phyloP scores from a whole-genome alignment of 2,329 filamentous ascomycete species.

The Zasmidium angulare region DNA sequence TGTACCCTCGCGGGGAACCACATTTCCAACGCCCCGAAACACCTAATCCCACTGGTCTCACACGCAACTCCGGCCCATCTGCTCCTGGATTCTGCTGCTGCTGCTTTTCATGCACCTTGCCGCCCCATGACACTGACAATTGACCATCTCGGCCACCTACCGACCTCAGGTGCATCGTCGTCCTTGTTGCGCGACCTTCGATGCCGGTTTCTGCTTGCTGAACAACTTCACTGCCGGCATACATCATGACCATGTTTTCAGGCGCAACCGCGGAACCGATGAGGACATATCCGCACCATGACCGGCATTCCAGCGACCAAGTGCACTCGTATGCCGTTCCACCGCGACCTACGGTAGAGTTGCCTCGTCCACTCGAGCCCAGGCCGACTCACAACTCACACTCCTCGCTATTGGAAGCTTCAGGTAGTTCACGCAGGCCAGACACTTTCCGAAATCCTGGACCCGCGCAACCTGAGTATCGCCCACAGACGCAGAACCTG shows the following conservation, averaged over 20 bases:
- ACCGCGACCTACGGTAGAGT: constrained; percentile 18
- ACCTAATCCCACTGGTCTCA: background rate
- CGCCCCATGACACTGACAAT: background rate
- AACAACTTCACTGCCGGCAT: constrained; percentile 7
- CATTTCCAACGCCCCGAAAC: background rate
- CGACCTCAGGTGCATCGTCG: constrained; percentile 1
- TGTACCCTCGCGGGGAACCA: background rate
- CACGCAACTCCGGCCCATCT: background rate
- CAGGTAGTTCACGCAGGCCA: constrained; percentile 13
- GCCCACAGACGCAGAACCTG: constrained; percentile 26
- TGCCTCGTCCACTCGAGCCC: constrained; percentile 30
- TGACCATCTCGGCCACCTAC: background rate
- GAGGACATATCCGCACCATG: constrained; percentile 15
- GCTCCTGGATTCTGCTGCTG: background rate
- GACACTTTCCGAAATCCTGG: constrained; percentile 21
- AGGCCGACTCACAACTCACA: constrained; percentile 22
- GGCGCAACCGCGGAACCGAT: constrained; percentile 9
- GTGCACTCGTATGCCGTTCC: constrained; percentile 15
- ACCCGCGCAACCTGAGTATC: constrained; percentile 19
- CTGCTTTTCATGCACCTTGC: constrained; percentile 2
- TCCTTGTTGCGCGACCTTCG: background rate
- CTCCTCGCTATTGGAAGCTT: constrained; percentile 19
- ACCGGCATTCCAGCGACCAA: constrained; percentile 19
- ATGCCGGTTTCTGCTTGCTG: constrained; percentile 7
- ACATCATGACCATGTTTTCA: constrained; percentile 13